A percentile compares a stretch with the other conserved stretches of the same genome.
Evolutionary conservation across 176 grass and related monocot genomes (phyloP).

Genomic region (Juncus inflexus): DNA sequence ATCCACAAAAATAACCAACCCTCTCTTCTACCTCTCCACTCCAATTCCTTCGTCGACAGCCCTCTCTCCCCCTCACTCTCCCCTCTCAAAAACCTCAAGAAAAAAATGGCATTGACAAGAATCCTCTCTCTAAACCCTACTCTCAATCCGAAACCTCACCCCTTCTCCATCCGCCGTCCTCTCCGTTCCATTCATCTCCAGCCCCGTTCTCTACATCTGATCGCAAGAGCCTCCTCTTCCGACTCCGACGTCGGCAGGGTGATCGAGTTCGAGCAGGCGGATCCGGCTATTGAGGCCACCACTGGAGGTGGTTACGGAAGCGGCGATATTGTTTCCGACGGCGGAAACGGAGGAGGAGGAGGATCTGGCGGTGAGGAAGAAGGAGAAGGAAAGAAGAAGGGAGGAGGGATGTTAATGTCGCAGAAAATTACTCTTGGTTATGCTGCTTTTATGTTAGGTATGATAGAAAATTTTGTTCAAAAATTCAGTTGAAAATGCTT

Average conservation of each 20-base stretch:
- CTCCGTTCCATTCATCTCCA: neutral
- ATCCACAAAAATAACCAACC: too few species aligned
- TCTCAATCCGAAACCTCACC: constrained; percentile 8
- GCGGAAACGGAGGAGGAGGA: constrained; percentile 18
- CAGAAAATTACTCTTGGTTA: constrained; percentile 88
- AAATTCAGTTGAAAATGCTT: neutral
- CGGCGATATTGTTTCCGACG: constrained; percentile 13
- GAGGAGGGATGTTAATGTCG: constrained; percentile 63
- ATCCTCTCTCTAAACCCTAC: constrained; percentile 3
- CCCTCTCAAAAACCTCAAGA: neutral
- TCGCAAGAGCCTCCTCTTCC: constrained; percentile 21
- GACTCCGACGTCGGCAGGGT: constrained; percentile 29
- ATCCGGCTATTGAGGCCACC: constrained; percentile 6
- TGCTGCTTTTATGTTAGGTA: constrained; percentile 86
- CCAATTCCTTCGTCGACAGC: constrained; percentile 13
- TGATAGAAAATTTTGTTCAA: neutral
- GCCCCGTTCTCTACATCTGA: constrained; percentile 23
- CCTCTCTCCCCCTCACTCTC: constrained; percentile 4
- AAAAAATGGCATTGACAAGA: too few species aligned
- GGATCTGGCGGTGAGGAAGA: constrained; percentile 14
- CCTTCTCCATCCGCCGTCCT: constrained; percentile 30
- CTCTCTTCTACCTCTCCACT: too few species aligned
- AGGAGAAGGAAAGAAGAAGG: constrained; percentile 34
- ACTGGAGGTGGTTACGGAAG: constrained; percentile 23
- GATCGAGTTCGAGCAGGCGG: constrained; percentile 28